Percentiles rank a stretch among this genome's conserved stretches.
Conservation (phyloP, 306 rosid genomes). For the Rosa persica region DNA sequence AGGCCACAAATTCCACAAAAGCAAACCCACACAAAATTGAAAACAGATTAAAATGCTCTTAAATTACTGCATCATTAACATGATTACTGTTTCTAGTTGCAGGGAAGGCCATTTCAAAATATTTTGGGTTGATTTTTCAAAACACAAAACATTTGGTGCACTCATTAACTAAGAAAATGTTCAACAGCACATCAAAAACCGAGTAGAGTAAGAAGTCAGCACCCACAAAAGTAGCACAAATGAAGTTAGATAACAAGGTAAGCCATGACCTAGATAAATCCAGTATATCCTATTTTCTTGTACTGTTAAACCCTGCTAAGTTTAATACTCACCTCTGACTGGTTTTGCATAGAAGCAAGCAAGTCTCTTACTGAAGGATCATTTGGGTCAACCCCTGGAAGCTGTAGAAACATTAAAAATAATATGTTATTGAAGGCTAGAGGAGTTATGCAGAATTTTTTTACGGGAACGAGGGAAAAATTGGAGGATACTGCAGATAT, state of each 20-base stretch:
- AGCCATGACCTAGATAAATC: neutral
- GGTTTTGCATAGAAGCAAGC: constrained; percentile 94
- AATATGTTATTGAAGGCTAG: constrained; percentile 15
- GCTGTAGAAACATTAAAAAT: constrained; percentile 55
- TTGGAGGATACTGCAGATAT: constrained; percentile 29
- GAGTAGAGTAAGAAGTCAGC: neutral
- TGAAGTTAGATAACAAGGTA: neutral
- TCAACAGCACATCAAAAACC: neutral
- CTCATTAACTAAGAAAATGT: neutral
- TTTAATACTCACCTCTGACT: constrained; percentile 62
- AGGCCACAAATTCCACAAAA: neutral
- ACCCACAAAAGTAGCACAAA: neutral
- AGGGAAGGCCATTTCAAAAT: neutral
- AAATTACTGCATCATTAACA: neutral
- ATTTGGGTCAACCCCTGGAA: constrained; percentile 98
- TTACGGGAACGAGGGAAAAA: neutral
- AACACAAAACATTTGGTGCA: neutral
- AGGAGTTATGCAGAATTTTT: constrained; percentile 15
- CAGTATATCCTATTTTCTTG: neutral
- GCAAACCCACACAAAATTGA: neutral
- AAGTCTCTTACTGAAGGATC: constrained; percentile 95
- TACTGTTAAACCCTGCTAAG: neutral
- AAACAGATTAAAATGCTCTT: neutral
- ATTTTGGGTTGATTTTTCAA: neutral
- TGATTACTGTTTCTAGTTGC: neutral